phyloP scores from a whole-genome alignment of 2,329 filamentous ascomycete species.

The Aspergillus brasiliensis region DNA sequence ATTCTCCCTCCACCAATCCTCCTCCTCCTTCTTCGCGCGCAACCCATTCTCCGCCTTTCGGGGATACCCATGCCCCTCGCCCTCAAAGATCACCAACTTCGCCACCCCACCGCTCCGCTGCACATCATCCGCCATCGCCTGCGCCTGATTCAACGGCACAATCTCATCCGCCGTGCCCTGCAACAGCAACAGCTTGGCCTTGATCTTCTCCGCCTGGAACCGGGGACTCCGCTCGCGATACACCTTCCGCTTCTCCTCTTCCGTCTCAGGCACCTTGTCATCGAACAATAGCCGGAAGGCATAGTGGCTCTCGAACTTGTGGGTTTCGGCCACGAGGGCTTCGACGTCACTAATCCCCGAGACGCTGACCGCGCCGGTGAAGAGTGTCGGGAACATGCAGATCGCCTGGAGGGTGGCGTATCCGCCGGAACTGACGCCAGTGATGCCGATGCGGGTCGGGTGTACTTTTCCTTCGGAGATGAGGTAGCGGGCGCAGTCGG shows the following conservation, averaged over 20 bases:
- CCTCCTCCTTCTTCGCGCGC: not conserved
- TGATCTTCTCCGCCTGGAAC: conserved; percentile 52
- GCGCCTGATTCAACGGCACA: conserved; percentile 60
- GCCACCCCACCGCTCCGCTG: conserved; percentile 47
- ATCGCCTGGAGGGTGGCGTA: conserved; percentile 57
- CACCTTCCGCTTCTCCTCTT: conserved; percentile 41
- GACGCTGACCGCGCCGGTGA: conserved; percentile 53
- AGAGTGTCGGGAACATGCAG: conserved; percentile 49
- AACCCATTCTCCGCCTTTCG: not conserved
- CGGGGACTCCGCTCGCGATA: conserved; percentile 51
- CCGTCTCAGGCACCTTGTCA: conserved; percentile 42
- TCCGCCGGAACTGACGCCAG: conserved; percentile 56
- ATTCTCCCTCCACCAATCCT: not conserved
- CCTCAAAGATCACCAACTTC: conserved; percentile 51
- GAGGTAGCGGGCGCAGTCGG: conserved; percentile 50
- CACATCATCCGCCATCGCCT: conserved; percentile 54
- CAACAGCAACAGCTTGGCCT: conserved; percentile 56
- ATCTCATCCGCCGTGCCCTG: conserved; percentile 60
- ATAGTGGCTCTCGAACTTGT: conserved; percentile 61
- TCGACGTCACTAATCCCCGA: conserved; percentile 57
- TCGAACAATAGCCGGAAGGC: conserved; percentile 49
- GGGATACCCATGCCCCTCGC: conserved; percentile 54
- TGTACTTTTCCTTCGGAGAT: conserved; percentile 41
- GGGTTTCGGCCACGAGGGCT: conserved; percentile 50
- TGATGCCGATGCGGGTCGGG: conserved; percentile 48